Conservation (phyloP, 2,329 filamentous ascomycete species). For the Malbranchea zuffiana region DNA sequence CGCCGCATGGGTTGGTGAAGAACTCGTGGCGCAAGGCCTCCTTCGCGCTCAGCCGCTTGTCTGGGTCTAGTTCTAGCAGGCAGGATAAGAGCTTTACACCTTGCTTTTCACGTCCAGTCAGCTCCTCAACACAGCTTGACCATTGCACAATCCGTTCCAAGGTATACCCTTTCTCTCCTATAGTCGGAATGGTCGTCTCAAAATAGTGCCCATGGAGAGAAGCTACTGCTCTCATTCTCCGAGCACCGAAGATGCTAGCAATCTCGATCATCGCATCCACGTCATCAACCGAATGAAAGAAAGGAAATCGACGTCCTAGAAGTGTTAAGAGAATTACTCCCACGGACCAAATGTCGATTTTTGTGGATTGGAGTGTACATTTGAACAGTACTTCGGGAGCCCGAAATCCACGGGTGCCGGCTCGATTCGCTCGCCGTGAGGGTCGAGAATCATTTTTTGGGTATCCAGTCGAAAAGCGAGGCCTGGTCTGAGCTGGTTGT, state of each 20-base stretch:
- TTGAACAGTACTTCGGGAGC: constrained; percentile 95
- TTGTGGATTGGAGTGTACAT: constrained; percentile 85
- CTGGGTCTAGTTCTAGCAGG: constrained; percentile 36
- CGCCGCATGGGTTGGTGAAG: constrained; percentile 30
- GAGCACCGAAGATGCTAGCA: constrained; percentile 80
- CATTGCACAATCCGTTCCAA: constrained; percentile 92
- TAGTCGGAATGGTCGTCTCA: constrained; percentile 83
- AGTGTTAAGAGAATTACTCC: constrained; percentile 97
- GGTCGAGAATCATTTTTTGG: constrained; percentile 82
- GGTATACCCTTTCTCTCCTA: constrained; percentile 72
- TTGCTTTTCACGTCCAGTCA: constrained; percentile 38
- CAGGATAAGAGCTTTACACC: constrained; percentile 34
- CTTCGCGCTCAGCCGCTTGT: constrained; percentile 33
- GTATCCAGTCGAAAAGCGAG: constrained; percentile 56
- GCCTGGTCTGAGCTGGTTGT: constrained; percentile 44
- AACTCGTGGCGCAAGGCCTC: constrained; percentile 37
- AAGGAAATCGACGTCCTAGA: constrained; percentile 82
- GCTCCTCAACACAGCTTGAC: constrained; percentile 68
- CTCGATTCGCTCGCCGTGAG: constrained; percentile 82
- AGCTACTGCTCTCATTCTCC: constrained; percentile 72
- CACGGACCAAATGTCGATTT: constrained; percentile 94
- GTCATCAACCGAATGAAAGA: constrained; percentile 98
- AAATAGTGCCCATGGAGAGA: constrained; percentile 82
- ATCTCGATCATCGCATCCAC: constrained; percentile 97
- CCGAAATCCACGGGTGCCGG: constrained; percentile 88